A percentile compares a stretch with the other conserved stretches of the same genome.
Evolutionary conservation across 2,329 filamentous ascomycete genomes (phyloP).

Genomic region (Davidsoniella neocaledoniae): DNA sequence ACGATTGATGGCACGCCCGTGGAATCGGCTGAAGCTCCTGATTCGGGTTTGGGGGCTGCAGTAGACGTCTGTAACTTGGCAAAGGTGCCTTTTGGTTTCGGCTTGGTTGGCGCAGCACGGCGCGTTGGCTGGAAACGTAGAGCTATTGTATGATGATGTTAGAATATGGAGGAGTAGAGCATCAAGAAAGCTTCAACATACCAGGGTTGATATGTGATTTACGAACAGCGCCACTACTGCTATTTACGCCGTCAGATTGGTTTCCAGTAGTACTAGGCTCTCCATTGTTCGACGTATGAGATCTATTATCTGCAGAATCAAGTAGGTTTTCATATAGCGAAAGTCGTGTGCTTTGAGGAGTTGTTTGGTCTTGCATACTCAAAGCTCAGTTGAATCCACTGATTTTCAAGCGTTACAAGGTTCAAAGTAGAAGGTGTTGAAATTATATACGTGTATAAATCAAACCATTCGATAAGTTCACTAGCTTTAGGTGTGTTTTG

Average conservation of each 20-base stretch:
- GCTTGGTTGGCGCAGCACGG: constrained; percentile 45
- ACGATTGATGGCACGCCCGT: constrained; percentile 22
- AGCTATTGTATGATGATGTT: constrained; percentile 26
- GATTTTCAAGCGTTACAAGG: too few species aligned
- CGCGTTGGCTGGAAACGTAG: constrained; percentile 79
- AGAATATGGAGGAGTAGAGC: not conserved
- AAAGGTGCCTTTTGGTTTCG: constrained; percentile 44
- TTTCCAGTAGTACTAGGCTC: too few species aligned
- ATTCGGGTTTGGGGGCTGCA: constrained; percentile 17
- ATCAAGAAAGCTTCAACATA: constrained; percentile 9
- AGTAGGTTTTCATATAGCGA: constrained; percentile 78
- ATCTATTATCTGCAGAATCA: constrained; percentile 23
- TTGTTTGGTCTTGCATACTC: constrained; percentile 8
- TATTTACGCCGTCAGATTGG: too few species aligned
- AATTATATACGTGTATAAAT: too few species aligned
- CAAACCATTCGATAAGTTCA: too few species aligned
- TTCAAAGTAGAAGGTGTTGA: too few species aligned
- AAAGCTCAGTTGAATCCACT: too few species aligned
- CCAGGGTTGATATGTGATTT: constrained; percentile 42
- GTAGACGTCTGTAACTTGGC: constrained; percentile 23
- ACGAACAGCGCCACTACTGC: constrained; percentile 26
- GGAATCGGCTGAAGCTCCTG: constrained; percentile 17
- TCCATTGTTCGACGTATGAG: too few species aligned
- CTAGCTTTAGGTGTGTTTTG: too few species aligned
- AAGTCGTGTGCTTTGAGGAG: constrained; percentile 30